Evolutionary conservation across 176 grass and related monocot genomes (phyloP).

Genomic region (Lolium perenne): DNA sequence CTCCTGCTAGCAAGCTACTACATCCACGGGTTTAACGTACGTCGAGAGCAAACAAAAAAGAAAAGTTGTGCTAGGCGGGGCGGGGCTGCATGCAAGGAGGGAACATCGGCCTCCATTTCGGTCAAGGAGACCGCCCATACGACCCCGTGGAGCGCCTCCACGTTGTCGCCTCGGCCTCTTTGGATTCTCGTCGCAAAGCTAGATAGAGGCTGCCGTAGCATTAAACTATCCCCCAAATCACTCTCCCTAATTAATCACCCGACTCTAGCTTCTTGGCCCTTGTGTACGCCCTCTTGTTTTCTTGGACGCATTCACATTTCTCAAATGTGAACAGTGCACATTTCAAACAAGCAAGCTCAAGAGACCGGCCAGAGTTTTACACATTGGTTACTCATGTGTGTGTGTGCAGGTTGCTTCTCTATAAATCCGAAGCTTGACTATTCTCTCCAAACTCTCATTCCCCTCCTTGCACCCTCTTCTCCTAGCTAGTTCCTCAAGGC

Average conservation of each 20-base stretch:
- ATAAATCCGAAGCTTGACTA: slow-evolving; percentile 47
- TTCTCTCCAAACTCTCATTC: slow-evolving; percentile 32
- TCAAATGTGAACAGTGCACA: slow-evolving; percentile 30
- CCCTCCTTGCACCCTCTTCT: slow-evolving; percentile 40
- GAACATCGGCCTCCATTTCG: slow-evolving; percentile 51
- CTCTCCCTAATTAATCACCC: slow-evolving; percentile 54
- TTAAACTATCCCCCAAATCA: slow-evolving; percentile 60
- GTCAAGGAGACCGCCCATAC: slow-evolving; percentile 71
- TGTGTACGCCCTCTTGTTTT: slow-evolving; percentile 43
- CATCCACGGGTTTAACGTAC: slow-evolving; percentile 39
- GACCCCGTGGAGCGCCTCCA: slow-evolving; percentile 57
- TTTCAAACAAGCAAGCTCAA: slow-evolving; percentile 29
- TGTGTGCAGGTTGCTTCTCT: slow-evolving; percentile 5
- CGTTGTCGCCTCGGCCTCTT: slow-evolving; percentile 57
- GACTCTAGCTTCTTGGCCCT: slow-evolving; percentile 48
- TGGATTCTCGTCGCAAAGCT: slow-evolving; percentile 40
- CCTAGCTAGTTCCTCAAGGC: not conserved
- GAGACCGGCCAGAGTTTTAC: not conserved
- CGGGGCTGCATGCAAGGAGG: slow-evolving; percentile 50
- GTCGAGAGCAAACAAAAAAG: slow-evolving; percentile 56
- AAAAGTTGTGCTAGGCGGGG: not conserved
- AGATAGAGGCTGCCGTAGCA: not conserved
- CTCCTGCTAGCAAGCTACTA: not conserved
- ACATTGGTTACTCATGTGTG: not conserved
- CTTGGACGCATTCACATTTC: slow-evolving; percentile 52